Percentiles rank a stretch among this genome's conserved stretches.
Evolutionary conservation across 2,329 filamentous ascomycete genomes (phyloP).

Genomic region (Hymenoscyphus scutula): DNA sequence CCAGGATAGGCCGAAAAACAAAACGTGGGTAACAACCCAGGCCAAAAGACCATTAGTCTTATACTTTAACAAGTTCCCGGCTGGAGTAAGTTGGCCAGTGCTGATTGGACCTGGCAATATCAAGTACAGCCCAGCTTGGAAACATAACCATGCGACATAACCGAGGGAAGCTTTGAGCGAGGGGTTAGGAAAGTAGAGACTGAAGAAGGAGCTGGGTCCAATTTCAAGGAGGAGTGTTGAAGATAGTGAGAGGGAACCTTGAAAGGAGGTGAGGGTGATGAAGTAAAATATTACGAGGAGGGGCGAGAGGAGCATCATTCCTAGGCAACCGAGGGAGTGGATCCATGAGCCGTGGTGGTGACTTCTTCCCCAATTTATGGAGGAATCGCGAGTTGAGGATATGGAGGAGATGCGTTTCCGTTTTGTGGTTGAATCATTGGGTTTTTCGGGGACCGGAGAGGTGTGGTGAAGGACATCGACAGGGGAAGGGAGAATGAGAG

Average conservation of each 20-base stretch:
- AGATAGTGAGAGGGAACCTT: slow-evolving; percentile 23
- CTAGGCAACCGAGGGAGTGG: slow-evolving; percentile 22
- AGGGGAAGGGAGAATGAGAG: slow-evolving; percentile 9
- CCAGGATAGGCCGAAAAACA: slow-evolving; percentile 33
- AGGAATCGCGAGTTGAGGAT: slow-evolving; percentile 10
- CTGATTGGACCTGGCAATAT: slow-evolving; percentile 36
- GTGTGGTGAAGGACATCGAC: slow-evolving; percentile 3
- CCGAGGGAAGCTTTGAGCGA: slow-evolving; percentile 21
- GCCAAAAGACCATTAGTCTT: slow-evolving; percentile 44
- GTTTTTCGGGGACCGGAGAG: slow-evolving; percentile 3
- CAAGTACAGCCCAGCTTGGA: slow-evolving; percentile 37
- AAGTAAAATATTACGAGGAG: slow-evolving; percentile 28
- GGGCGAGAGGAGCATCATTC: slow-evolving; percentile 27
- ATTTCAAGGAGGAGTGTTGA: slow-evolving; percentile 16
- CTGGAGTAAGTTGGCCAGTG: slow-evolving; percentile 43
- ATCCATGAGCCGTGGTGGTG: slow-evolving; percentile 12
- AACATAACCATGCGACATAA: slow-evolving; percentile 38
- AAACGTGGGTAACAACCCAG: slow-evolving; percentile 40
- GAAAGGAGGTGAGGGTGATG: slow-evolving; percentile 26
- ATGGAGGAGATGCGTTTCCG: slow-evolving; percentile 9
- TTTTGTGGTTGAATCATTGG: not conserved
- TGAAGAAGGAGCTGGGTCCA: slow-evolving; percentile 22
- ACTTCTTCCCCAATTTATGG: slow-evolving; percentile 13
- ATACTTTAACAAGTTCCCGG: slow-evolving; percentile 44
- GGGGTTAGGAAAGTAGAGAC: slow-evolving; percentile 18